Evolutionary conservation across 2,329 filamentous ascomycete species (phyloP).

Genomic region (Diatrype stigma): DNA sequence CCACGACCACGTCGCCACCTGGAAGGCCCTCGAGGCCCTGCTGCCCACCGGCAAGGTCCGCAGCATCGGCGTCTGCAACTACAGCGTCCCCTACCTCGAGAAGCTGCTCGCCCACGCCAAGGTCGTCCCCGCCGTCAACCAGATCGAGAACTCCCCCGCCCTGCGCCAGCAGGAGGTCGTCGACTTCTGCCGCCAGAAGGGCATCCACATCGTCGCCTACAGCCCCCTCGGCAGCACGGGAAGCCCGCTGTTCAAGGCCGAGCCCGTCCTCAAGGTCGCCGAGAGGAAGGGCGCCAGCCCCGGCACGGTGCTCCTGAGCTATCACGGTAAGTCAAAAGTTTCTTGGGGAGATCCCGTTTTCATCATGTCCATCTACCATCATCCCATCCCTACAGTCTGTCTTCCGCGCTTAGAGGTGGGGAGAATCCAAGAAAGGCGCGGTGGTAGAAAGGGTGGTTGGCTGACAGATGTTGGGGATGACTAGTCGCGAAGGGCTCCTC

Average conservation of each 20-base stretch:
- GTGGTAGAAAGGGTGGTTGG: not conserved
- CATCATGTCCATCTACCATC: too few species aligned
- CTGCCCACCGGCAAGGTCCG: constrained; percentile 54
- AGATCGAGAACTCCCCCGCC: constrained; percentile 70
- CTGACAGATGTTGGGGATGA: not conserved
- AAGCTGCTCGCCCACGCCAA: constrained; percentile 46
- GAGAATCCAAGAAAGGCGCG: too few species aligned
- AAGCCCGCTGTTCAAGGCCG: constrained; percentile 60
- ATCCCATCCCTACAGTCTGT: not conserved
- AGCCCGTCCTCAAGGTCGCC: constrained; percentile 59
- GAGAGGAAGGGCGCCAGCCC: constrained; percentile 59
- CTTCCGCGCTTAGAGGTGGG: not conserved
- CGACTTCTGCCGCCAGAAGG: constrained; percentile 62
- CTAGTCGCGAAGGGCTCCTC: constrained; percentile 64
- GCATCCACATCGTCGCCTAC: constrained; percentile 71
- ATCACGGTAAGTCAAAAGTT: constrained; percentile 56
- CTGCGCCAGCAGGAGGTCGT: constrained; percentile 70
- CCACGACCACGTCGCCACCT: constrained; percentile 71
- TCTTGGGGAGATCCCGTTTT: too few species aligned
- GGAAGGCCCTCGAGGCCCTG: constrained; percentile 70
- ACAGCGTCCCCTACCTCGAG: constrained; percentile 53
- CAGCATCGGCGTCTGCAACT: constrained; percentile 55
- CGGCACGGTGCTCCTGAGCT: constrained; percentile 65
- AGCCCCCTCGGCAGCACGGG: constrained; percentile 62
- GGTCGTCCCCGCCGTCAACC: constrained; percentile 63